These are phyloP conservation scores for Triticum monococcum DNA, from an alignment of 176 grass and related monocot genomes.

Conservation along the genomic window DNA sequence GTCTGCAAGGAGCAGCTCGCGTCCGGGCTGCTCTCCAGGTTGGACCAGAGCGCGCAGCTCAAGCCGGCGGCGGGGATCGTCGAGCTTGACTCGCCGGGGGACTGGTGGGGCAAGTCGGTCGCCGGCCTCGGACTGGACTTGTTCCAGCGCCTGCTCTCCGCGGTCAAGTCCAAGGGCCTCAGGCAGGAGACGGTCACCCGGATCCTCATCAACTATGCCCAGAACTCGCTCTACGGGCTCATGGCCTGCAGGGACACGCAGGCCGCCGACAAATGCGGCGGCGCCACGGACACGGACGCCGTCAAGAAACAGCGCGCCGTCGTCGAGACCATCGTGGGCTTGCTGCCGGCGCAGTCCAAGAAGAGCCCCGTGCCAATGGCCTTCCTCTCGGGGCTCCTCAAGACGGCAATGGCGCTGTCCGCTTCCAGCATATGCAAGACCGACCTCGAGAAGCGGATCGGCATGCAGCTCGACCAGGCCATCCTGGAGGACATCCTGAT, in stretches of 20 bases:
- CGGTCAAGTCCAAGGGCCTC: slow-evolving; percentile 87
- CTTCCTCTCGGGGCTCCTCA: slow-evolving; percentile 84
- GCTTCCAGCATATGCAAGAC: slow-evolving; percentile 60
- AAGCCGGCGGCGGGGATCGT: slow-evolving; percentile 5
- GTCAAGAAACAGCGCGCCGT: slow-evolving; percentile 63
- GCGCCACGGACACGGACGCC: slow-evolving; percentile 32
- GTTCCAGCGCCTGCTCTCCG: slow-evolving; percentile 73
- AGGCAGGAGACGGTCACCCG: slow-evolving; percentile 80
- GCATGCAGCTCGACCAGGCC: slow-evolving; percentile 81
- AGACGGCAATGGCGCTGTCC: slow-evolving; percentile 56
- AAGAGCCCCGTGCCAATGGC: slow-evolving; percentile 83
- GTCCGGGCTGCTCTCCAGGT: slow-evolving; percentile 67
- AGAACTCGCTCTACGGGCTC: slow-evolving; percentile 74
- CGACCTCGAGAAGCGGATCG: slow-evolving; percentile 86
- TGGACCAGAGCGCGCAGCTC: slow-evolving; percentile 43
- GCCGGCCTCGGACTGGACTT: slow-evolving; percentile 63
- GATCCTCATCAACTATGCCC: slow-evolving; percentile 85
- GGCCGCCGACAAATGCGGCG: not conserved
- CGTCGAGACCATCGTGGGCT: slow-evolving; percentile 61
- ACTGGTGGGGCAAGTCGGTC: slow-evolving; percentile 90
- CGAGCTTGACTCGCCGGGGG: slow-evolving; percentile 27
- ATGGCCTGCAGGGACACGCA: slow-evolving; percentile 45
- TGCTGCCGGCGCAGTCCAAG: slow-evolving; percentile 79
- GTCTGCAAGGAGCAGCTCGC: slow-evolving; percentile 92
- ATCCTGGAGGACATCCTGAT: slow-evolving; percentile 93